phyloP scores from a whole-genome alignment of 257 asterid species.

The Solanum dulcamara region DNA sequence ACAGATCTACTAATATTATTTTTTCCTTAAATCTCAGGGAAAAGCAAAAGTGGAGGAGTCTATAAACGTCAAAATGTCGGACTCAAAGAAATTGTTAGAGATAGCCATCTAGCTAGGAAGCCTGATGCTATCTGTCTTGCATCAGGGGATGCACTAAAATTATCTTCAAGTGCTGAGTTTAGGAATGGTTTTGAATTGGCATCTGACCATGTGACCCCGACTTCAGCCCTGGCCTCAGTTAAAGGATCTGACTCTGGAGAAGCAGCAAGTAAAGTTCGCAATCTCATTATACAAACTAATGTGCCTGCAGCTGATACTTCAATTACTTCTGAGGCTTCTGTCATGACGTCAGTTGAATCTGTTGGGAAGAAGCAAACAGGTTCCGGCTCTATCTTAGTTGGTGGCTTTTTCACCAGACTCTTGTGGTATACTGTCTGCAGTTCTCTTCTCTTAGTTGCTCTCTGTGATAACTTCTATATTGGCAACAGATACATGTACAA shows the following conservation, averaged over 20 bases:
- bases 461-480: neutral
- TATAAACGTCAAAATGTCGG: conserved; percentile 36
- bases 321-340: conserved; percentile 6
- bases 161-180: conserved; percentile 6
- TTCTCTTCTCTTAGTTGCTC: neutral
- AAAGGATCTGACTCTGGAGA: conserved; percentile 9
- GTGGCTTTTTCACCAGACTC: conserved; percentile 9
- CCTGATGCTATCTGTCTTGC: neutral
- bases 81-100: conserved; percentile 33
- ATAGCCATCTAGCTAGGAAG: conserved; percentile 4
- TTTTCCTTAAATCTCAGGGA: conserved; percentile 13
- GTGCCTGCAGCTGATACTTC: neutral
- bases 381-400: conserved; percentile 8
- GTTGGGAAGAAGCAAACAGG: conserved; percentile 14
- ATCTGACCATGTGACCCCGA: neutral
- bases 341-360: conserved; percentile 9
- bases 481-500: neutral
- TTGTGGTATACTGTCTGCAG: conserved; percentile 16
- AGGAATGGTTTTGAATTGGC: conserved; percentile 11
- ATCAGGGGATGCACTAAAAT: conserved; percentile 12
- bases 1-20: conserved; percentile 14
- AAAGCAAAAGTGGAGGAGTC: conserved; percentile 26
- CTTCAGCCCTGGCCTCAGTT: conserved; percentile 2
- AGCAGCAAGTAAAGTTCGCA: conserved; percentile 1
- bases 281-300: neutral